These are phyloP conservation scores for Entrophospora sp. DNA, from an alignment of 192 early-diverging fungal species.

Conservation along the genomic window DNA sequence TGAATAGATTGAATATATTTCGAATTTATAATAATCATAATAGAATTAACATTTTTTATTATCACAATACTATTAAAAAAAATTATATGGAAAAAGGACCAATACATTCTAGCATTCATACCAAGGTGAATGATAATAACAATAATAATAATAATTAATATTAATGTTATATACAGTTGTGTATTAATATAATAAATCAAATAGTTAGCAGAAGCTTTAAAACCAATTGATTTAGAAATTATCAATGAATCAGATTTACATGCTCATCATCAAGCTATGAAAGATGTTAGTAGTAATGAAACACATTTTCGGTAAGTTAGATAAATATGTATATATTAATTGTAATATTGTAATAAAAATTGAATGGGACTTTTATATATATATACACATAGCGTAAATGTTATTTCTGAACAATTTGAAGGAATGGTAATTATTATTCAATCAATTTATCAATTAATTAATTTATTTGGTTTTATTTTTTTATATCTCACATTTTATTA, in stretches of 20 bases:
- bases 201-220: conserved; percentile 32
- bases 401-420: conserved; percentile 63
- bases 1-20: no score
- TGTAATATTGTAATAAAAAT: background rate
- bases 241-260: conserved; percentile 75
- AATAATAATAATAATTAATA: background rate
- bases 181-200: background rate
- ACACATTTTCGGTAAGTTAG: conserved; percentile 70
- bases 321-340: background rate
- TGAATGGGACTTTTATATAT: background rate
- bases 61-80: no score
- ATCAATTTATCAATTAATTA: background rate
- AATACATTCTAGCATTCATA: background rate
- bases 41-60: no score
- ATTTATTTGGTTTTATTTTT: background rate
- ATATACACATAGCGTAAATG: conserved; percentile 39
- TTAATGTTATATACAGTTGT: no score
- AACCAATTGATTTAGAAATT: conserved; percentile 56
- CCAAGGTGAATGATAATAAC: background rate
- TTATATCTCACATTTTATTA: background rate
- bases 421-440: conserved; percentile 34
- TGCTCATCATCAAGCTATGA: conserved; percentile 78
- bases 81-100: background rate
- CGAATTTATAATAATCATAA: no score
- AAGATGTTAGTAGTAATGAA: conserved; percentile 63